Evolutionary conservation across 2,329 filamentous ascomycete genomes (phyloP).

Genomic region (Epicoccum nigrum): DNA sequence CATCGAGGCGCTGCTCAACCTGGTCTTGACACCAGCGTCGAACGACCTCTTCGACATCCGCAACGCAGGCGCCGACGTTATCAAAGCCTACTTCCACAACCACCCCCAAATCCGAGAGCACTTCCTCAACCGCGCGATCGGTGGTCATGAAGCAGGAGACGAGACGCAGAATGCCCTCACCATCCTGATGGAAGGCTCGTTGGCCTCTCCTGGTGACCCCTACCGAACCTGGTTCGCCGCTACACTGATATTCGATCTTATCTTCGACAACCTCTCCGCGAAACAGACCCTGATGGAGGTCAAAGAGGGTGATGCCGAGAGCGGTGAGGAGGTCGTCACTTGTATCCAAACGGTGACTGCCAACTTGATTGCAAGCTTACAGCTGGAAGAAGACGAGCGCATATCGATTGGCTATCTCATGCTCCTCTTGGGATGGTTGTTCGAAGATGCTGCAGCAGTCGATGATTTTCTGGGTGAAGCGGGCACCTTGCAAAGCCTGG

Average conservation of each 20-base stretch:
- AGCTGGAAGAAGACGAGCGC: constrained; percentile 77
- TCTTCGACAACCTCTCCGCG: constrained; percentile 79
- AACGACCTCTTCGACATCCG: constrained; percentile 77
- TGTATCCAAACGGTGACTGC: constrained; percentile 87
- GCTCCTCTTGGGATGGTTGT: constrained; percentile 87
- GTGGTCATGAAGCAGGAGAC: constrained; percentile 79
- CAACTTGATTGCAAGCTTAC: constrained; percentile 81
- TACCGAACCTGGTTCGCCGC: constrained; percentile 91
- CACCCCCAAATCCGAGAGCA: constrained; percentile 83
- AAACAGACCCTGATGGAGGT: constrained; percentile 82
- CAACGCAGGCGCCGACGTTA: constrained; percentile 83
- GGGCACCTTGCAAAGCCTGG: constrained; percentile 85
- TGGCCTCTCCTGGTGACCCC: constrained; percentile 71
- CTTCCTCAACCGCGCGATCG: constrained; percentile 86
- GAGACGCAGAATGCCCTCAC: constrained; percentile 88
- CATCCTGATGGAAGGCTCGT: constrained; percentile 73
- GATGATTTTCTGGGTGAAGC: constrained; percentile 93
- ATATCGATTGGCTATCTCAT: constrained; percentile 86
- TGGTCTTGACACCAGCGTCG: constrained; percentile 73
- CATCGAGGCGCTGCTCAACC: constrained; percentile 88
- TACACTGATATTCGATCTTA: constrained; percentile 82
- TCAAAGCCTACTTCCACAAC: constrained; percentile 89
- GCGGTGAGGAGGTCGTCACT: constrained; percentile 92
- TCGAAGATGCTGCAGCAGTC: constrained; percentile 87
- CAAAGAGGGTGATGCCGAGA: constrained; percentile 85